These are phyloP conservation scores for Bromus sterilis DNA, from an alignment of 176 grass and related monocot genomes.

Conservation along the genomic window DNA sequence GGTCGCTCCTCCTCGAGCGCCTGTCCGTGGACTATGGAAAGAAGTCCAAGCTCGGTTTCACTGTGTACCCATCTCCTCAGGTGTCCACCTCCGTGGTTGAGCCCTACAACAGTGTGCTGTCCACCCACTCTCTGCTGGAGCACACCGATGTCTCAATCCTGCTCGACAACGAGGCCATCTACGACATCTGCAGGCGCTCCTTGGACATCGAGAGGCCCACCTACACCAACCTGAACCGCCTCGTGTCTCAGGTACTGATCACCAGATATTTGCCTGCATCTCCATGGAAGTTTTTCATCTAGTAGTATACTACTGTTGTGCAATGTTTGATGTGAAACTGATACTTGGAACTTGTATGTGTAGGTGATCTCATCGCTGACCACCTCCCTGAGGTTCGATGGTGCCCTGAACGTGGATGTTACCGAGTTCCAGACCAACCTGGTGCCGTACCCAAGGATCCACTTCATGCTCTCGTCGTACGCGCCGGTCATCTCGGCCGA, in stretches of 20 bases:
- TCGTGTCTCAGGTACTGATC: constrained; percentile 49
- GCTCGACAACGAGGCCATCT: constrained; percentile 84
- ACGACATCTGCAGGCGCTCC: constrained; percentile 74
- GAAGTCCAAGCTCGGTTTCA: constrained; percentile 88
- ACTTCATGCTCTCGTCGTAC: constrained; percentile 85
- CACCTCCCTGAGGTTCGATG: constrained; percentile 71
- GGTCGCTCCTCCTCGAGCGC: constrained; percentile 80
- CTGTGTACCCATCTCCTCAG: constrained; percentile 75
- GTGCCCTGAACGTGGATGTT: constrained; percentile 80
- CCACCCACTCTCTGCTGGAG: constrained; percentile 71
- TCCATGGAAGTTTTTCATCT: neutral
- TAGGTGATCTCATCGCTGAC: constrained; percentile 86
- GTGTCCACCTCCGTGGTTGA: constrained; percentile 85
- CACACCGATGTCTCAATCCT: constrained; percentile 83
- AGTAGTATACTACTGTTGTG: neutral
- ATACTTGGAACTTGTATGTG: neutral
- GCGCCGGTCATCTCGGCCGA: constrained; percentile 63
- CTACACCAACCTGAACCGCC: constrained; percentile 77
- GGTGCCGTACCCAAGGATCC: constrained; percentile 77
- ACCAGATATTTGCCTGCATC: neutral
- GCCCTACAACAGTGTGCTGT: constrained; percentile 84
- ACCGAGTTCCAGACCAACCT: constrained; percentile 89
- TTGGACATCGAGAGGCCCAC: constrained; percentile 71
- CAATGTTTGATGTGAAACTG: neutral
- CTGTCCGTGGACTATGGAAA: constrained; percentile 79